Conservation (phyloP, 2,329 filamentous ascomycete genomes). For the Alternaria viburni region DNA sequence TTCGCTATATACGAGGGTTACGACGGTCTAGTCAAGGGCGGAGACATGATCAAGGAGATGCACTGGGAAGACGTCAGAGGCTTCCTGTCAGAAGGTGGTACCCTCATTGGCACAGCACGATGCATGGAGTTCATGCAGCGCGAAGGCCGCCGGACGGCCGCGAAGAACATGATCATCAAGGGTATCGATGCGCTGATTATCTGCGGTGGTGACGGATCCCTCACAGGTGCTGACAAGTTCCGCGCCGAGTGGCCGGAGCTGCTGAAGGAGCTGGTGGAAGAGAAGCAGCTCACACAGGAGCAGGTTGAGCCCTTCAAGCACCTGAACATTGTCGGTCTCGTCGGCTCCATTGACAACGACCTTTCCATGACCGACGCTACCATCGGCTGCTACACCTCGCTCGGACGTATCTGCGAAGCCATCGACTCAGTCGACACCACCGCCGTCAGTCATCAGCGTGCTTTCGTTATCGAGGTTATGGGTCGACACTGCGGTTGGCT, state of each 20-base stretch:
- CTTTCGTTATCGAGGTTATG: conserved; percentile 97
- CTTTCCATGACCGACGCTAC: conserved; percentile 96
- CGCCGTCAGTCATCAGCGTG: conserved; percentile 89
- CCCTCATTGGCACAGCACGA: conserved; percentile 91
- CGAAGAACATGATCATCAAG: conserved; percentile 90
- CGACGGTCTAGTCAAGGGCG: conserved; percentile 89
- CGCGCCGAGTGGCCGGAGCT: conserved; percentile 89
- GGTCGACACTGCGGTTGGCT: conserved; percentile 97
- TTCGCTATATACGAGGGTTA: conserved; percentile 82
- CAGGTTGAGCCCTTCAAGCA: conserved; percentile 80
- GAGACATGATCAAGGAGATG: conserved; percentile 85
- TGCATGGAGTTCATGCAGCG: conserved; percentile 94
- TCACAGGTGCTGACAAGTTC: conserved; percentile 95
- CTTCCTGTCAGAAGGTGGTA: conserved; percentile 92
- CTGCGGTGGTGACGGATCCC: conserved; percentile 87
- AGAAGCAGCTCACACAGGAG: conserved; percentile 70
- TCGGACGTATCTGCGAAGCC: conserved; percentile 91
- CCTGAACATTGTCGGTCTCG: conserved; percentile 94
- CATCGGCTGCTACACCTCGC: conserved; percentile 93
- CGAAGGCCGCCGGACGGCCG: conserved; percentile 79
- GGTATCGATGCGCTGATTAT: conserved; percentile 97
- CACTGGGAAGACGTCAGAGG: conserved; percentile 93
- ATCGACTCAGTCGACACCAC: conserved; percentile 98
- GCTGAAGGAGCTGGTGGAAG: conserved; percentile 80
- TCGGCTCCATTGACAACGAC: conserved; percentile 98